These are phyloP conservation scores for Amanita exitialis DNA, from an alignment of 768 basidiomycete species.

Conservation along the genomic window DNA sequence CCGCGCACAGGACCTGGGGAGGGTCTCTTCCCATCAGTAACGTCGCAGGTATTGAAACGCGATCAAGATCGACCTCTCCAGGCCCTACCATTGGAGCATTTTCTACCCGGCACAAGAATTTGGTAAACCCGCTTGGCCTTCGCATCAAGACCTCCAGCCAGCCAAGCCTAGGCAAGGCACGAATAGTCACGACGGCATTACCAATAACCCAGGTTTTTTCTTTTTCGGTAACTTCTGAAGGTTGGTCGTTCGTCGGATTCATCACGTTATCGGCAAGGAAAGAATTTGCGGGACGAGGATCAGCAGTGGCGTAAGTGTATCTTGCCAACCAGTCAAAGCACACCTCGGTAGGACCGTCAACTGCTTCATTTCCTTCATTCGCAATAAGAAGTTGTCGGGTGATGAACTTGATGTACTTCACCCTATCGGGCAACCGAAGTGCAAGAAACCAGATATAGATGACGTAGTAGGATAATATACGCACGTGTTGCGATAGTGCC, in stretches of 20 bases:
- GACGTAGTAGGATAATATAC: constrained; percentile 79
- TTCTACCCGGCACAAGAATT: constrained; percentile 77
- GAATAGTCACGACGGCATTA: constrained; percentile 76
- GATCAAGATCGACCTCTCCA: constrained; percentile 78
- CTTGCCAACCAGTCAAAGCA: constrained; percentile 97
- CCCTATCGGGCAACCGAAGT: constrained; percentile 71
- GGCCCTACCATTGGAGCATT: constrained; percentile 81
- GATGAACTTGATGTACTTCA: constrained; percentile 76
- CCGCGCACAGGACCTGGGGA: constrained; percentile 20
- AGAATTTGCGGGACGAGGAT: constrained; percentile 79
- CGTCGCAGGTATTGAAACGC: constrained; percentile 60
- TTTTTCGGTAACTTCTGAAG: constrained; percentile 27
- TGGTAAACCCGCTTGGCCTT: constrained; percentile 82
- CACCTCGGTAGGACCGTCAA: constrained; percentile 90
- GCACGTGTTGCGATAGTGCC: constrained; percentile 87
- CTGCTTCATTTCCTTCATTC: constrained; percentile 58
- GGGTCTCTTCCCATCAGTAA: constrained; percentile 59
- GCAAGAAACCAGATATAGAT: constrained; percentile 95
- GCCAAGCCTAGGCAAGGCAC: constrained; percentile 58
- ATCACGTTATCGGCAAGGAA: constrained; percentile 73
- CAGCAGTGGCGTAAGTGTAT: constrained; percentile 90
- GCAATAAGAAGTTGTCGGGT: constrained; percentile 79
- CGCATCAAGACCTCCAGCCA: constrained; percentile 86
- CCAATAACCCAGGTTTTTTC: constrained; percentile 85
- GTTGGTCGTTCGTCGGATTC: constrained; percentile 31